Evolutionary conservation across 192 early-diverging fungal species (phyloP).

Genomic region (Helicostylum pulchrum): DNA sequence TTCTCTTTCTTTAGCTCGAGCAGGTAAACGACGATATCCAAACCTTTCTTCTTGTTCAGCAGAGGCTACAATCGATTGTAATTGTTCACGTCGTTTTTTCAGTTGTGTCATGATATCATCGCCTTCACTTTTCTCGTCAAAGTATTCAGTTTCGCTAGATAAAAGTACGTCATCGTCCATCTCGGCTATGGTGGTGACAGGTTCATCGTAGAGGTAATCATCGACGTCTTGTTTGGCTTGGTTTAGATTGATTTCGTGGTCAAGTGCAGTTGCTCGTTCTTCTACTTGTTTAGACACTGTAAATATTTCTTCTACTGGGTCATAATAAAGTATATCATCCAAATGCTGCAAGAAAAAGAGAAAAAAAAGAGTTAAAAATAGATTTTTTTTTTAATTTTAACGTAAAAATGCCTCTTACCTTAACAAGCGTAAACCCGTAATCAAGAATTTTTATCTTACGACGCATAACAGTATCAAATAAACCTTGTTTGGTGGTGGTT

Average conservation of each 20-base stretch:
- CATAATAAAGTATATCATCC: slow-evolving; percentile 20
- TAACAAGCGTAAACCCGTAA: slow-evolving; percentile 30
- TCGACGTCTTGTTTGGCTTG: not conserved
- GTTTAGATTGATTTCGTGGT: not conserved
- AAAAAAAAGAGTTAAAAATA: not conserved
- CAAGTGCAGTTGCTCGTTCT: not conserved
- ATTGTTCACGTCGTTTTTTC: slow-evolving; percentile 33
- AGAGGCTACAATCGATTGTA: slow-evolving; percentile 20
- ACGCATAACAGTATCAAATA: not conserved
- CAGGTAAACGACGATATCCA: slow-evolving; percentile 18
- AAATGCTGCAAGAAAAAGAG: slow-evolving; percentile 33
- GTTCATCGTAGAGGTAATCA: not conserved
- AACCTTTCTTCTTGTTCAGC: not conserved
- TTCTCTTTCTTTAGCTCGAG: slow-evolving; percentile 19
- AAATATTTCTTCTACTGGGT: slow-evolving; percentile 13
- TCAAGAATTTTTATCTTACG: slow-evolving; percentile 28
- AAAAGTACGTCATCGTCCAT: slow-evolving; percentile 22
- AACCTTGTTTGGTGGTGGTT: not conserved
- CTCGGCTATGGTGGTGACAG: not conserved
- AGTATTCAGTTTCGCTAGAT: slow-evolving; percentile 19
- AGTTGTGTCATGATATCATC: slow-evolving; percentile 24
- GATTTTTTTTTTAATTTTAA: not conserved
- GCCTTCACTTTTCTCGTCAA: slow-evolving; percentile 17
- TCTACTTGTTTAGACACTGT: slow-evolving; percentile 1
- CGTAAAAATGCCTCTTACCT: slow-evolving; percentile 29